Evolutionary conservation across 176 grass and related monocot species (phyloP).

Genomic region (Carex parvula): DNA sequence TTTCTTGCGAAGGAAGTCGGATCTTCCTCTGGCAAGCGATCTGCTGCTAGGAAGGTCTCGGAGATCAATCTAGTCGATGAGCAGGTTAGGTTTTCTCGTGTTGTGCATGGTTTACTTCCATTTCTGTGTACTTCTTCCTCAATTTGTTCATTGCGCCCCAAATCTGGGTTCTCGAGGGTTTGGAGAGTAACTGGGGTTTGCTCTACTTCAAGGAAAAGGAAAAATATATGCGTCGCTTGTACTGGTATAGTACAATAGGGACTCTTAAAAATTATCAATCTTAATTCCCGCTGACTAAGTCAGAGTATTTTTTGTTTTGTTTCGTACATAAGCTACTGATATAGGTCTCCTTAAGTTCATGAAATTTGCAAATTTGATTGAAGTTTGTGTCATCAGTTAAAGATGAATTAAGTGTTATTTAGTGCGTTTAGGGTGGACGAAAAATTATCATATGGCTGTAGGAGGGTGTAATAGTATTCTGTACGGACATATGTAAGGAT

Average conservation of each 20-base stretch:
- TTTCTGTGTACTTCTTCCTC: not conserved
- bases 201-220: not conserved
- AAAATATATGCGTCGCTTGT: not conserved
- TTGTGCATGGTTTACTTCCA: not conserved
- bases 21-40: conserved; percentile 55
- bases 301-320: not conserved
- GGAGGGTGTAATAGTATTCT: too few species aligned
- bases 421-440: not conserved
- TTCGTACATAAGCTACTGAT: not conserved
- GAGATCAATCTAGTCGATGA: conserved; percentile 78
- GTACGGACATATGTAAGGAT: not conserved
- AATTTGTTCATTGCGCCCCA: not conserved
- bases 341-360: not conserved
- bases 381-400: not conserved
- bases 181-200: not conserved
- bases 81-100: conserved; percentile 38
- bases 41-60: conserved; percentile 48
- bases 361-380: not conserved
- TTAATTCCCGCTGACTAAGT: not conserved
- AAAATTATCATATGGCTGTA: not conserved
- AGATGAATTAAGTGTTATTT: not conserved
- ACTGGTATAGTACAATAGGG: not conserved
- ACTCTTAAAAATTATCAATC: not conserved
- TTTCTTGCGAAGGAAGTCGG: conserved; percentile 87
- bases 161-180: not conserved